These are phyloP conservation scores for Glycine soja DNA, from an alignment of 306 rosid species.

Conservation along the genomic window DNA sequence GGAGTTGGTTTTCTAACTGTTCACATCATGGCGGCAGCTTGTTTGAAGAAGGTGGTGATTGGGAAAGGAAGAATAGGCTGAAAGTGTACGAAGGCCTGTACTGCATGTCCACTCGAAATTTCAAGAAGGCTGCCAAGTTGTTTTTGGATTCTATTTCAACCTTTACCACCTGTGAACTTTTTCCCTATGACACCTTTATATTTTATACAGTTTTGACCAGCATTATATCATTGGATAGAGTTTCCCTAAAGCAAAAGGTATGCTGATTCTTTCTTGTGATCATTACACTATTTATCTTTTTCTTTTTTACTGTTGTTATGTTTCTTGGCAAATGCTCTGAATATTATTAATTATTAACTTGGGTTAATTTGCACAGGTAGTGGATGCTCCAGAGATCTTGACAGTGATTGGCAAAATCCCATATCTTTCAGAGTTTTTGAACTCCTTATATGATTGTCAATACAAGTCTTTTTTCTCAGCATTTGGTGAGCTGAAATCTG, in stretches of 20 bases:
- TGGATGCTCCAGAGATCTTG: slow-evolving; percentile 96
- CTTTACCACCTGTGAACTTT: slow-evolving; percentile 89
- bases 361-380: slow-evolving; percentile 63
- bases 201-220: slow-evolving; percentile 95
- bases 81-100: slow-evolving; percentile 95
- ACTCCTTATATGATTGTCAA: slow-evolving; percentile 82
- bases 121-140: slow-evolving; percentile 83
- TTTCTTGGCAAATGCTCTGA: slow-evolving; percentile 1
- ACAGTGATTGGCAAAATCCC: slow-evolving; percentile 94
- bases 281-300: background rate
- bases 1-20: slow-evolving; percentile 43
- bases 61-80: slow-evolving; percentile 97
- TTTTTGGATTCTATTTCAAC: slow-evolving; percentile 97
- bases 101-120: slow-evolving; percentile 92
- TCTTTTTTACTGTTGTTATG: slow-evolving; percentile 7
- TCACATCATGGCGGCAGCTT: slow-evolving; percentile 62
- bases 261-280: slow-evolving; percentile 3
- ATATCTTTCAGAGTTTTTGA: slow-evolving; percentile 79
- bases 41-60: slow-evolving; percentile 99
- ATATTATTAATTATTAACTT: slow-evolving; percentile 2
- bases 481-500: slow-evolving; percentile 71
- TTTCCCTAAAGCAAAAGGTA: slow-evolving; percentile 95
- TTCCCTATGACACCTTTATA: slow-evolving; percentile 88
- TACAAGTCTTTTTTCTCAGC: slow-evolving; percentile 92
- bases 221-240: slow-evolving; percentile 93